Percentiles rank a stretch among this genome's conserved stretches.
Evolutionary conservation across 176 grass and related monocot genomes (phyloP).

Genomic region (Rhynchospora pubera): DNA sequence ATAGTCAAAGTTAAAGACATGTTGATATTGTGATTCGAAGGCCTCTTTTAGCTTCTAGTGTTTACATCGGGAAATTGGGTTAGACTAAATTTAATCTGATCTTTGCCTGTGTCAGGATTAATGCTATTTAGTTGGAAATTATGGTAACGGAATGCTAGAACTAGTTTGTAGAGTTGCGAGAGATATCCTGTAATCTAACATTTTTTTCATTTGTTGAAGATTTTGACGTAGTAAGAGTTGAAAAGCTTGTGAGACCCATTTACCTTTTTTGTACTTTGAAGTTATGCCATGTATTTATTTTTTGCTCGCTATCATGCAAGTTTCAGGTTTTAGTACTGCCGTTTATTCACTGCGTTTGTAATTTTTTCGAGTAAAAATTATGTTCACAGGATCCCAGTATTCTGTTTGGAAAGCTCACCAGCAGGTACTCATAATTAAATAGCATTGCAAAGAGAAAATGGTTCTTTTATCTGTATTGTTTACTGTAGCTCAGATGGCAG

Average conservation of each 20-base stretch:
- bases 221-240: neutral
- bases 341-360: neutral
- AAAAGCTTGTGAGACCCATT: neutral
- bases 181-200: constrained; percentile 11
- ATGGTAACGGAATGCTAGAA: neutral
- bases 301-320: neutral
- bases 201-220: constrained; percentile 11
- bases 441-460: neutral
- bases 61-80: neutral
- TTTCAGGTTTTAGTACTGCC: neutral
- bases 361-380: neutral
- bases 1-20: constrained; percentile 8
- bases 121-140: neutral
- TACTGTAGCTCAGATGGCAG: neutral
- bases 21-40: constrained; percentile 4
- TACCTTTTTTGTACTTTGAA: neutral
- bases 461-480: neutral
- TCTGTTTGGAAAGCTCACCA: neutral
- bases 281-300: neutral
- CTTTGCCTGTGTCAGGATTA: neutral
- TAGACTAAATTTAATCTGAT: neutral
- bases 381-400: neutral
- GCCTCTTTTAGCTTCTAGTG: neutral
- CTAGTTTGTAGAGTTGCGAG: constrained; percentile 14
- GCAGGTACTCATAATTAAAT: neutral